phyloP scores from a whole-genome alignment of 2,329 filamentous ascomycete genomes.

The Akanthomyces muscarius region DNA sequence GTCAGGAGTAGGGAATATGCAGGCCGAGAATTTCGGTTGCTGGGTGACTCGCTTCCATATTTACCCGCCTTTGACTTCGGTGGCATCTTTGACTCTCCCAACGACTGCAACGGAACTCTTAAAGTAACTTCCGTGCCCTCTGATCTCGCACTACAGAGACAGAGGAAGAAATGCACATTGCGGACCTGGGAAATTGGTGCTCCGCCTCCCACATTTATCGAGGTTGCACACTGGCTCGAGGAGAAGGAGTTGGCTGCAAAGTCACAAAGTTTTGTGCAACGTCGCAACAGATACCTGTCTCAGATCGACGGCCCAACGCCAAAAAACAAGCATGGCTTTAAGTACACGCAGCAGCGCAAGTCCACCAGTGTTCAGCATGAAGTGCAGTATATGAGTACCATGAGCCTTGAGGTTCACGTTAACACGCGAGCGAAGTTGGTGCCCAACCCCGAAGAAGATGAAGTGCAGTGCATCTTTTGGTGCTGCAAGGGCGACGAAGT shows the following conservation, averaged over 20 bases:
- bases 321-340: conserved; percentile 75
- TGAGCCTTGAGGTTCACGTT: conserved; percentile 90
- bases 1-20: conserved; percentile 76
- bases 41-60: conserved; percentile 71
- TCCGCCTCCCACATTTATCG: conserved; percentile 64
- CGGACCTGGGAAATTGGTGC: conserved; percentile 72
- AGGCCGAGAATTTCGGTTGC: conserved; percentile 76
- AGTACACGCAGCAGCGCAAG: conserved; percentile 73
- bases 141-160: conserved; percentile 2
- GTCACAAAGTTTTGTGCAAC: conserved; percentile 24
- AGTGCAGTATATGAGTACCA: conserved; percentile 90
- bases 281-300: conserved; percentile 51
- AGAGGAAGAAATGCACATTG: conserved; percentile 31
- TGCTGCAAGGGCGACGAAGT: conserved; percentile 73
- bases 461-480: conserved; percentile 88
- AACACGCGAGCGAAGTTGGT: conserved; percentile 77
- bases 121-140: conserved; percentile 1
- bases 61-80: conserved; percentile 72
- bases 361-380: conserved; percentile 77
- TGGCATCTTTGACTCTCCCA: conserved; percentile 64
- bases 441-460: conserved; percentile 87
- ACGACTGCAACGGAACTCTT: conserved; percentile 23
- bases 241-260: conserved; percentile 1
- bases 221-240: conserved; percentile 49
- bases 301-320: conserved; percentile 90